phyloP scores from a whole-genome alignment of 768 basidiomycete species.

The Cyclocybe cylindracea region DNA sequence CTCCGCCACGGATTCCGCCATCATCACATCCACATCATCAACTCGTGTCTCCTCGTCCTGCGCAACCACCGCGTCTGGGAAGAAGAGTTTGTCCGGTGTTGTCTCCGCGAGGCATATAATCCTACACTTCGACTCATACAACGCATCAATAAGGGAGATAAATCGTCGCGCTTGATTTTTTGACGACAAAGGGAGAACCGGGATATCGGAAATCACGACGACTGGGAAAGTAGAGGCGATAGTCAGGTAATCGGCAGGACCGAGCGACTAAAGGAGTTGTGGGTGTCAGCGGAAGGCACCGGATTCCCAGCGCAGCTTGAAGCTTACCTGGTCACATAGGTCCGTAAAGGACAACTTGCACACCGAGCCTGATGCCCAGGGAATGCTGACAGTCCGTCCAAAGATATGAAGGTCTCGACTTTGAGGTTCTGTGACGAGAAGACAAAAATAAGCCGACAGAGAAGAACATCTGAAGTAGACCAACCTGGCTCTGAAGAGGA shows the following conservation, averaged over 20 bases:
- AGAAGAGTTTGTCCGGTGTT: conserved; percentile 48
- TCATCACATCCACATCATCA: conserved; percentile 30
- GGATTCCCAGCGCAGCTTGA: background rate
- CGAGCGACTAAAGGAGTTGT: conserved; percentile 33
- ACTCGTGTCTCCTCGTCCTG: background rate
- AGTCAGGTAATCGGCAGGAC: conserved; percentile 59
- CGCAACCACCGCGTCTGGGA: conserved; percentile 42
- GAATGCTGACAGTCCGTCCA: conserved; percentile 44
- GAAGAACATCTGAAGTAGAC: background rate
- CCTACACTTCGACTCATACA: conserved; percentile 47
- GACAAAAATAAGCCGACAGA: background rate
- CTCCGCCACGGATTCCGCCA: conserved; percentile 50
- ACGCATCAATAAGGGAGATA: conserved; percentile 61
- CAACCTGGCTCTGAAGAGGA: background rate
- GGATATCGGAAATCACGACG: conserved; percentile 35
- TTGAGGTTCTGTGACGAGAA: conserved; percentile 13
- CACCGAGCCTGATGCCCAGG: conserved; percentile 38
- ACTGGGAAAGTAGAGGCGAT: conserved; percentile 50
- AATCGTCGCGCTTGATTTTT: conserved; percentile 63
- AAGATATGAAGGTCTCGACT: conserved; percentile 43
- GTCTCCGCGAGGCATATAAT: conserved; percentile 41
- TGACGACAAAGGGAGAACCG: conserved; percentile 45
- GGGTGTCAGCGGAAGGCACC: background rate
- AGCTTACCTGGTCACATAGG: conserved; percentile 42
- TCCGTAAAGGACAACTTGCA: conserved; percentile 52